These are phyloP conservation scores for Mytilinidion resinicola DNA, from an alignment of 495 filamentous ascomycete genomes.

Conservation along the genomic window DNA sequence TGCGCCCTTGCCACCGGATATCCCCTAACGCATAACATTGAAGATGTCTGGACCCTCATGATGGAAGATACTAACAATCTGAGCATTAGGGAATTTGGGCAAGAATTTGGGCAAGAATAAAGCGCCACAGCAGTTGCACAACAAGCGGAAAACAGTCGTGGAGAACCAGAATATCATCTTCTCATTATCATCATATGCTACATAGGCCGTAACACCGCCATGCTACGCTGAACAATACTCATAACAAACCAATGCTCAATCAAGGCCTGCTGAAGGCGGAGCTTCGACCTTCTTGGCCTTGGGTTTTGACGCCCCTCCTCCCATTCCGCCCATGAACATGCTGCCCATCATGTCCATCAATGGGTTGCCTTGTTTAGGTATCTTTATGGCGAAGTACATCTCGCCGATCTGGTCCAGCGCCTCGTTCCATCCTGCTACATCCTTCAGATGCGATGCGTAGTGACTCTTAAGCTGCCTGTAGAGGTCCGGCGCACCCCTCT, in stretches of 20 bases:
- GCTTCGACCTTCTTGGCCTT: neutral
- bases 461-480: constrained; percentile 76
- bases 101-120: no score
- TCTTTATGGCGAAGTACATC: constrained; percentile 95
- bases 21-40: no score
- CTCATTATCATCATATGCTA: no score
- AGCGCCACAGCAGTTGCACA: no score
- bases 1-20: no score
- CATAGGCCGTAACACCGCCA: no score
- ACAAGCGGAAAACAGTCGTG: no score
- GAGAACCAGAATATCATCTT: no score
- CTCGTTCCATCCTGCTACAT: constrained; percentile 73
- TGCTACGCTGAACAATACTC: no score
- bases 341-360: constrained; percentile 96
- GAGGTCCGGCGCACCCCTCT: constrained; percentile 71
- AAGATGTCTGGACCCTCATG: no score
- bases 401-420: constrained; percentile 81
- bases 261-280: neutral
- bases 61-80: no score
- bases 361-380: constrained; percentile 79
- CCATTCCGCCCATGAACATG: constrained; percentile 71
- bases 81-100: no score
- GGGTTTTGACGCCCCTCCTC: constrained; percentile 25
- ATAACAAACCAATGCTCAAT: neutral
- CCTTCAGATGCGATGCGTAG: constrained; percentile 69